Conservation (phyloP, 306 rosid genomes). For the Acmispon strigosus region DNA sequence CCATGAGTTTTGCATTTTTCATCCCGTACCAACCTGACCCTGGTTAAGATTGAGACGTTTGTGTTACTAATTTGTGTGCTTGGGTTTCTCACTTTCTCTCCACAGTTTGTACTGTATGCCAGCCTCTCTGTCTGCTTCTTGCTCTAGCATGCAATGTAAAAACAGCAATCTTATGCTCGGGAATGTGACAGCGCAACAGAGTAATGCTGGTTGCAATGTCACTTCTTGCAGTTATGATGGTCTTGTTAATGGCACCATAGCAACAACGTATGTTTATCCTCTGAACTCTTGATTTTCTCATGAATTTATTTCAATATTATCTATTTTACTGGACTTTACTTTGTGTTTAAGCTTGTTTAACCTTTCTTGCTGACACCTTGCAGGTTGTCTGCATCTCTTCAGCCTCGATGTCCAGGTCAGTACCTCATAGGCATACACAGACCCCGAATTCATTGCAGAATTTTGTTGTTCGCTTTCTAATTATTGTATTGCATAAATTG, state of each 20-base stretch:
- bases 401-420: constrained; percentile 96
- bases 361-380: not conserved
- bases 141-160: constrained; percentile 97
- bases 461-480: not conserved
- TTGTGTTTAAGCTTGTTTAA: constrained; percentile 10
- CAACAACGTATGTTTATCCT: constrained; percentile 48
- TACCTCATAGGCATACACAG: not conserved
- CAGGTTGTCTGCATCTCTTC: constrained; percentile 79
- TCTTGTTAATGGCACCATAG: constrained; percentile 68
- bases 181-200: constrained; percentile 66
- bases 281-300: not conserved
- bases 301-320: not conserved
- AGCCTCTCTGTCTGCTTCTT: constrained; percentile 87
- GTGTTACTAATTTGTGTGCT: not conserved
- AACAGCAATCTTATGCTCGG: constrained; percentile 88
- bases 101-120: constrained; percentile 95
- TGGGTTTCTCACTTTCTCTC: constrained; percentile 9
- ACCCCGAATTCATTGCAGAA: not conserved
- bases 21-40: not conserved
- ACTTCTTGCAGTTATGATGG: constrained; percentile 83
- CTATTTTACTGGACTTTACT: not conserved
- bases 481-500: not conserved
- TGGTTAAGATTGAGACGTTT: not conserved
- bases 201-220: constrained; percentile 85
- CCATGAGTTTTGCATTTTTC: not conserved